Evolutionary conservation across 768 basidiomycete species (phyloP).

Genomic region (Boletus subparvulus): DNA sequence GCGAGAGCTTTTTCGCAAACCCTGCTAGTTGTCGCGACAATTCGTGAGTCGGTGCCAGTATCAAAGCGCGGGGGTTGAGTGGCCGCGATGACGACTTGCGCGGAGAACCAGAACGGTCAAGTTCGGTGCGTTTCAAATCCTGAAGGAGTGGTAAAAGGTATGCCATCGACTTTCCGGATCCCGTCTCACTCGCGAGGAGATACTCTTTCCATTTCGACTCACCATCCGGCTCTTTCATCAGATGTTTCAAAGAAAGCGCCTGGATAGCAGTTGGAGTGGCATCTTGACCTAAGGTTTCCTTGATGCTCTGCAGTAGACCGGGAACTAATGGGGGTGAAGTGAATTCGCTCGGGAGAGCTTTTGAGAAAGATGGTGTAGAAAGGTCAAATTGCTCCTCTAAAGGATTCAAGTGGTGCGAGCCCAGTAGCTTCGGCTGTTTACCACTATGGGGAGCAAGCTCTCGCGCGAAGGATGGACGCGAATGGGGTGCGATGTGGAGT

Average conservation of each 20-base stretch:
- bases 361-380: conserved; percentile 21
- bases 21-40: conserved; percentile 75
- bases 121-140: conserved; percentile 67
- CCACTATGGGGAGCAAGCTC: conserved; percentile 21
- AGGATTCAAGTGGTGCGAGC: conserved; percentile 19
- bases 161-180: conserved; percentile 89
- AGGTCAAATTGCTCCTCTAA: conserved; percentile 40
- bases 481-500: conserved; percentile 24
- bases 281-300: conserved; percentile 54
- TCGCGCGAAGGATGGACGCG: conserved; percentile 17
- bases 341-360: conserved; percentile 45
- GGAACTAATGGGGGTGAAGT: conserved; percentile 68
- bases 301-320: conserved; percentile 58
- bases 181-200: conserved; percentile 85
- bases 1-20: conserved; percentile 73
- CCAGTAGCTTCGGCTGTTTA: conserved; percentile 4
- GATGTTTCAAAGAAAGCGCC: conserved; percentile 64
- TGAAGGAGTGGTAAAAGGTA: conserved; percentile 86
- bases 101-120: conserved; percentile 12
- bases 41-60: conserved; percentile 89
- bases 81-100: conserved; percentile 20
- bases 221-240: conserved; percentile 39
- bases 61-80: conserved; percentile 70
- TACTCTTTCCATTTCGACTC: conserved; percentile 38
- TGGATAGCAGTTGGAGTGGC: conserved; percentile 78